phyloP scores from a whole-genome alignment of 1,284 basidiomycete genomes.

The Puccinia hordei region DNA sequence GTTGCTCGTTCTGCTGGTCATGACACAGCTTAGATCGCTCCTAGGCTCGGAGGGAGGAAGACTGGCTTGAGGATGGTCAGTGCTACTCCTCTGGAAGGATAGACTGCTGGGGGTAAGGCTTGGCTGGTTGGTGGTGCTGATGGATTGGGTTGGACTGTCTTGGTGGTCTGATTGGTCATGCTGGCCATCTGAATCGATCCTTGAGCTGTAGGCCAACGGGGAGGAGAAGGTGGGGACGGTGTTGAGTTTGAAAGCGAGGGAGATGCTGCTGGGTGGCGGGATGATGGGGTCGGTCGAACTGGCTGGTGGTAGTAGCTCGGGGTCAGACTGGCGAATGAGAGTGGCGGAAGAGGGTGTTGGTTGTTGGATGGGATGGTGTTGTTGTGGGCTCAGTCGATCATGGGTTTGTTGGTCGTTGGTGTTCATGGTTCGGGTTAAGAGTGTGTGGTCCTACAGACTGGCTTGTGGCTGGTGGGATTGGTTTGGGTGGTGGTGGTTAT shows the following conservation, averaged over 20 bases:
- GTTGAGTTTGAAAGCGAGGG: conserved; percentile 19
- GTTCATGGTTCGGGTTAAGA: too few relatives aligned
- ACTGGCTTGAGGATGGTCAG: neutral
- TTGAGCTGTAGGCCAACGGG: conserved; percentile 28
- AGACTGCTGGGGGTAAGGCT: neutral
- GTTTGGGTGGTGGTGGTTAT: too few relatives aligned
- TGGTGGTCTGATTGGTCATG: neutral
- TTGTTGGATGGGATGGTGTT: too few relatives aligned
- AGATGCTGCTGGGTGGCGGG: neutral
- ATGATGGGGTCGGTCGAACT: too few relatives aligned
- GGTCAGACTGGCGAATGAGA: too few relatives aligned
- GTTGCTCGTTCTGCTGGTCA: neutral
- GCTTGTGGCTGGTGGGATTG: too few relatives aligned
- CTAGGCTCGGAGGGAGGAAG: conserved; percentile 12
- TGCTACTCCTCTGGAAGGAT: conserved; percentile 19
- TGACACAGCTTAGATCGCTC: neutral
- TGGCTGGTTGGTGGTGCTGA: neutral
- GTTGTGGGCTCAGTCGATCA: too few relatives aligned
- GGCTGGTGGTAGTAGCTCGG: too few relatives aligned
- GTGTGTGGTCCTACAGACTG: too few relatives aligned
- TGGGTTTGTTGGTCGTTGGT: too few relatives aligned
- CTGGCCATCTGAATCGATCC: neutral
- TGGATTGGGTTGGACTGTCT: neutral
- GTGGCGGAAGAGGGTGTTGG: too few relatives aligned
- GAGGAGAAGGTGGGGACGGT: conserved; percentile 41